A percentile compares a stretch with the other conserved stretches of the same genome.
These are phyloP conservation scores for Stipa capillata DNA, from an alignment of 176 grass and related monocot genomes.

Conservation along the genomic window DNA sequence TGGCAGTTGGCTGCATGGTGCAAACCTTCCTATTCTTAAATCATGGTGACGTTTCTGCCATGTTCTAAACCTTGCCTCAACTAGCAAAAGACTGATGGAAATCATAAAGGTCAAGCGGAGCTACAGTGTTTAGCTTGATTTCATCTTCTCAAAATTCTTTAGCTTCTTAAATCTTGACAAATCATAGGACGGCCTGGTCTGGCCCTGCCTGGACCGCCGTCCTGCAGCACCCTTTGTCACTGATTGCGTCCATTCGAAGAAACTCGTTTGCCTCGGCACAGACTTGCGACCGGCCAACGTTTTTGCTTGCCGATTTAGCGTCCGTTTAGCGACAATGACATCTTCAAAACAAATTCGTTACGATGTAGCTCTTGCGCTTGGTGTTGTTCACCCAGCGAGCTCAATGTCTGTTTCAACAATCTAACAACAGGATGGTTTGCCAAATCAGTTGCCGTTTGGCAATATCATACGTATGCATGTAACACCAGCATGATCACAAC, in stretches of 20 bases:
- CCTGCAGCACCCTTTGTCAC: neutral
- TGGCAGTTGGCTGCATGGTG: neutral
- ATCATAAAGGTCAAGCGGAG: neutral
- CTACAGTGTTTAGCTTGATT: neutral
- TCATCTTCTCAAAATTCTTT: neutral
- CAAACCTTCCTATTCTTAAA: neutral
- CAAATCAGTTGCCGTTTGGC: conserved; percentile 2
- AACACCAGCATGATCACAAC: neutral
- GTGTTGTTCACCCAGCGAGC: conserved; percentile 6
- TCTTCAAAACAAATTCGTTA: neutral
- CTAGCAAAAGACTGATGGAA: neutral
- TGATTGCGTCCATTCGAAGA: neutral
- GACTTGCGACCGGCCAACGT: neutral
- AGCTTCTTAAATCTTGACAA: too few relatives aligned
- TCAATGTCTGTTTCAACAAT: neutral
- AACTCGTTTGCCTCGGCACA: neutral
- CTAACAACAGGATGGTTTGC: neutral
- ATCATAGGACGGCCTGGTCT: neutral
- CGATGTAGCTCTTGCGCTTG: neutral
- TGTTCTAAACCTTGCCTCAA: neutral
- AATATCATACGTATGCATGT: neutral
- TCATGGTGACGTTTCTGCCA: too few relatives aligned
- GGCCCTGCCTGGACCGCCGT: neutral
- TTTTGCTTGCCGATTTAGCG: neutral
- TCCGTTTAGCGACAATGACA: neutral